These are phyloP conservation scores for Trichoderma erinaceum DNA, from an alignment of 495 filamentous ascomycete species.

Conservation along the genomic window DNA sequence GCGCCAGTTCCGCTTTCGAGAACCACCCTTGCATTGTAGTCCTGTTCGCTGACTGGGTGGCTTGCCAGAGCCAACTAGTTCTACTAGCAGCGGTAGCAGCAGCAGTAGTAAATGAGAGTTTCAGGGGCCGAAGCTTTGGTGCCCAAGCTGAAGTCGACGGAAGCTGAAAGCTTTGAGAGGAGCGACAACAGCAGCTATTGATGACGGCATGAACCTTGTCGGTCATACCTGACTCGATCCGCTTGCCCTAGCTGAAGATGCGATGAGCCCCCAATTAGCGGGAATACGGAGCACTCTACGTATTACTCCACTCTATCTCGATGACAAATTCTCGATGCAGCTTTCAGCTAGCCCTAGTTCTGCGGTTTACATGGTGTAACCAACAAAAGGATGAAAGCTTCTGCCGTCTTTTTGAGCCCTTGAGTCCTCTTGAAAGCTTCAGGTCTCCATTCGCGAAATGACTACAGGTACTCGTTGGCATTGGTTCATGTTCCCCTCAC, in stretches of 20 bases:
- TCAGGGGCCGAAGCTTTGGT: no score
- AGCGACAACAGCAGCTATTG: neutral
- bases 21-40: conserved; percentile 2
- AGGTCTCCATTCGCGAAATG: no score
- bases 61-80: neutral
- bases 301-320: neutral
- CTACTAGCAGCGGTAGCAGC: neutral
- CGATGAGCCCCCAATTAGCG: neutral
- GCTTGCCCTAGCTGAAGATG: conserved; percentile 1
- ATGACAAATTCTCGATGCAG: neutral
- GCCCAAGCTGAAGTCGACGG: neutral
- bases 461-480: neutral
- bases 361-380: neutral
- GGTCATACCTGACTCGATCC: conserved; percentile 3
- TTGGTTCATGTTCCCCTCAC: neutral
- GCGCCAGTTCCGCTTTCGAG: neutral
- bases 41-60: neutral
- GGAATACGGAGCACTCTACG: neutral
- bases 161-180: neutral
- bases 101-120: no score
- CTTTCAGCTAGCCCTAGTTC: neutral
- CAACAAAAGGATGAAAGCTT: neutral
- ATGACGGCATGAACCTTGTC: neutral
- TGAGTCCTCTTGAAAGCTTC: no score
- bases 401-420: no score